Percentiles rank a stretch among this genome's conserved stretches.
Conservation (phyloP, 495 filamentous ascomycete genomes). For the Neurospora hispaniola region DNA sequence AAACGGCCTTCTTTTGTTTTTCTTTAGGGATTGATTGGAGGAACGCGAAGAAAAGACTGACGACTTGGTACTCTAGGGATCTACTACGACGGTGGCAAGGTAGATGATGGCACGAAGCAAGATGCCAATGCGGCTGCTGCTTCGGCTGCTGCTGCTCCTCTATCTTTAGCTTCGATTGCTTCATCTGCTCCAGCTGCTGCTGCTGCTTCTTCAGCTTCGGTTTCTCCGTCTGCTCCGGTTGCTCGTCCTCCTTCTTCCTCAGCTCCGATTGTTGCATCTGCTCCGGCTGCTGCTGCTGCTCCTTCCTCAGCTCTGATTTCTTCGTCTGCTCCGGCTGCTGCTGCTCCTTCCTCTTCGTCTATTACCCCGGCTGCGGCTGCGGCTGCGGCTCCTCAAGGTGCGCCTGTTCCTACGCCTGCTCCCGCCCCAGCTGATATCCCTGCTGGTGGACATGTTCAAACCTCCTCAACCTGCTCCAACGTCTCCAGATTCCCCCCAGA, state of each 20-base stretch:
- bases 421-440: not conserved
- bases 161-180: too few species aligned
- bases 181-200: too few species aligned
- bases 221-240: not conserved
- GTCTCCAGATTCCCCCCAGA: not conserved
- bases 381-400: not conserved
- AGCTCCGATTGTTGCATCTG: not conserved
- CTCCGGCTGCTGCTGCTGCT: not conserved
- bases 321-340: too few species aligned
- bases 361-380: not conserved
- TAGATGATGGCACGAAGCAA: not conserved
- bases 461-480: not conserved
- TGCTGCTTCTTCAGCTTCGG: too few species aligned
- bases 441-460: not conserved
- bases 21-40: not conserved
- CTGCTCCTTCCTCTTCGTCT: too few species aligned
- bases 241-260: not conserved
- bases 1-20: not conserved
- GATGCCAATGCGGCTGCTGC: too few species aligned
- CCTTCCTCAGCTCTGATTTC: too few species aligned
- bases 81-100: not conserved
- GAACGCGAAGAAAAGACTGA: not conserved
- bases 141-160: not conserved
- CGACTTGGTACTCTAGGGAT: not conserved
- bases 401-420: too few species aligned